A percentile compares a stretch with the other conserved stretches of the same genome.
Conservation (phyloP, 805 yeast genomes). For the Ogataea ganodermae region DNA sequence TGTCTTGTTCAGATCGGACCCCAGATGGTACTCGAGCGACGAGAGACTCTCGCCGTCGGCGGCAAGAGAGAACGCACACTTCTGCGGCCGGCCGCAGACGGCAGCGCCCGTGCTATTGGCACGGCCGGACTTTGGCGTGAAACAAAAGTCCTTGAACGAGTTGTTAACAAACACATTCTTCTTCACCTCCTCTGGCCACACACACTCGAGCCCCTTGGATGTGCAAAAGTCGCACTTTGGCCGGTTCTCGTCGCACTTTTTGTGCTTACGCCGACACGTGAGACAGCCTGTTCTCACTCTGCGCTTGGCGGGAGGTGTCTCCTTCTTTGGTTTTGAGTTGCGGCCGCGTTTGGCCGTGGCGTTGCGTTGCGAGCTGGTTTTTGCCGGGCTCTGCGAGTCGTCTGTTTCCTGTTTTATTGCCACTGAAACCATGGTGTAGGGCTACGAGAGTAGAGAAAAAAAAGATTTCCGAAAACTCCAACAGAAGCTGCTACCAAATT, state of each 20-base stretch:
- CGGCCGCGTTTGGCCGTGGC: constrained; percentile 22
- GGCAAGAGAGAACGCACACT: constrained; percentile 4
- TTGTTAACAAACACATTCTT: constrained; percentile 31
- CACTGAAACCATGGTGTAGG: constrained; percentile 6
- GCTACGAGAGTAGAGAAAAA: background rate
- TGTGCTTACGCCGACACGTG: constrained; percentile 54
- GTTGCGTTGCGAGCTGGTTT: constrained; percentile 7
- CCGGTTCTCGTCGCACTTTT: constrained; percentile 56
- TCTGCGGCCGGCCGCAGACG: constrained; percentile 3
- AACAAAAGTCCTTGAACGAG: constrained; percentile 30
- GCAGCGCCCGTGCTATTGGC: background rate
- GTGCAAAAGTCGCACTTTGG: constrained; percentile 53
- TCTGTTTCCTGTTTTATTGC: constrained; percentile 9
- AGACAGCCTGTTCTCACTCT: constrained; percentile 49
- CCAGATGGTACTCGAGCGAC: constrained; percentile 22
- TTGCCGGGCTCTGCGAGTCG: background rate
- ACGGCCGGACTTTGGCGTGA: constrained; percentile 14
- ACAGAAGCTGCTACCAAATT: no score
- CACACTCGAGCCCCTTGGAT: constrained; percentile 38
- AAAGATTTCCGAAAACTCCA: background rate
- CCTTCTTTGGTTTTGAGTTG: constrained; percentile 26
- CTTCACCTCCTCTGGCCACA: constrained; percentile 39
- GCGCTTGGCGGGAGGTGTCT: constrained; percentile 37
- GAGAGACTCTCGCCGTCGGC: constrained; percentile 12
- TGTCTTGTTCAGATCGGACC: constrained; percentile 14